Evolutionary conservation across 1,139 yeast genomes (phyloP).

Genomic region (Suhomyces bolitotheri): DNA sequence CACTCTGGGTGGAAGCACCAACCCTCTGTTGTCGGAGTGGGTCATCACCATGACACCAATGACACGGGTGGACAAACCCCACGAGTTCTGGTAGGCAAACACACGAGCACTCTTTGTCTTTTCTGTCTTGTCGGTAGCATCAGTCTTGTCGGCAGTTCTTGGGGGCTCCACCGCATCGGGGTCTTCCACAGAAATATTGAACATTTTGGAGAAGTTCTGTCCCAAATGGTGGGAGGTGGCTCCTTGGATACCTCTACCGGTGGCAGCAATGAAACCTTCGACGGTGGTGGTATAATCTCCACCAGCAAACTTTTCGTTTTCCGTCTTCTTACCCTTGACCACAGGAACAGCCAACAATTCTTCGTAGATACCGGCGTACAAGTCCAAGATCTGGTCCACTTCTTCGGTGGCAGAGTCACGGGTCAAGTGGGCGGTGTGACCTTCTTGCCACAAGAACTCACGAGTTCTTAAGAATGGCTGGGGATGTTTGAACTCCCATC

Average conservation of each 20-base stretch:
- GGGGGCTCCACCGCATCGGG: constrained; percentile 89
- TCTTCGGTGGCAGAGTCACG: constrained; percentile 77
- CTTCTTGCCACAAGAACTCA: constrained; percentile 99
- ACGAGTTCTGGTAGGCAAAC: constrained; percentile 92
- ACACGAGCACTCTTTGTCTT: too few species aligned
- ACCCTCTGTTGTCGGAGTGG: constrained; percentile 97
- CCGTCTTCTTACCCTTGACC: constrained; percentile 91
- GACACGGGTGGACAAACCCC: constrained; percentile 98
- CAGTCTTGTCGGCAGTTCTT: too few species aligned
- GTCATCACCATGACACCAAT: constrained; percentile 99
- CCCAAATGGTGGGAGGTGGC: constrained; percentile 98
- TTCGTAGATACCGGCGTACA: constrained; percentile 81
- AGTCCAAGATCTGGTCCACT: constrained; percentile 82
- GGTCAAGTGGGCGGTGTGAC: constrained; percentile 95
- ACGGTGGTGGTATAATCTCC: constrained; percentile 93
- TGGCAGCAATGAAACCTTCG: constrained; percentile 96
- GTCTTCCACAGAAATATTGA: constrained; percentile 90
- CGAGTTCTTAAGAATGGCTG: constrained; percentile 98
- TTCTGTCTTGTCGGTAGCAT: too few species aligned
- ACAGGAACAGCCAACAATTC: constrained; percentile 97
- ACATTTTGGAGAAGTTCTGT: constrained; percentile 98
- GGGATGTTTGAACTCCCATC: constrained; percentile 99
- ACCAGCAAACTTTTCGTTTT: constrained; percentile 98
- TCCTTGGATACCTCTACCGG: constrained; percentile 99
- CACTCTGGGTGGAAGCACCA: constrained; percentile 96